Conservation (phyloP, 768 basidiomycete genomes). For the Pleurotus ostreatus region DNA sequence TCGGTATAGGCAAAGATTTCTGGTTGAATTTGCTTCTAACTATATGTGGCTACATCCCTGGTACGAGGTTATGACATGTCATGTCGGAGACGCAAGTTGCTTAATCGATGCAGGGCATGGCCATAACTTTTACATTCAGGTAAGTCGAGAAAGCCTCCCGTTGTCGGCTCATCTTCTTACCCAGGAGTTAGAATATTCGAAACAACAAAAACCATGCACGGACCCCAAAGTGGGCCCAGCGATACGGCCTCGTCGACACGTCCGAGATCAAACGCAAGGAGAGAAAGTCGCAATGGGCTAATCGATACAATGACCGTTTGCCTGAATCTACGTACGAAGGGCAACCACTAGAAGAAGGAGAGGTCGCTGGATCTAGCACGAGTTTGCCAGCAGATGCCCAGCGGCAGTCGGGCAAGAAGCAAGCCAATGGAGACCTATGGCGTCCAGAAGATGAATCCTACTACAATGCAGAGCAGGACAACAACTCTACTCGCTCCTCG, state of each 20-base stretch:
- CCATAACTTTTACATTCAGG: slow-evolving; percentile 94
- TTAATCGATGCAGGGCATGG: slow-evolving; percentile 56
- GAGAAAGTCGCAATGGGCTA: slow-evolving; percentile 83
- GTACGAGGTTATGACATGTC: slow-evolving; percentile 2
- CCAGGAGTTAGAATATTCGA: slow-evolving; percentile 67
- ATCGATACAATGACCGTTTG: slow-evolving; percentile 79
- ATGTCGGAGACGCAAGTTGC: slow-evolving; percentile 5
- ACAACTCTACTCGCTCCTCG: slow-evolving; percentile 32
- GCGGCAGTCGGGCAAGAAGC: slow-evolving; percentile 23
- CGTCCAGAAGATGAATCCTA: slow-evolving; percentile 70
- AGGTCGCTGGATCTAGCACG: slow-evolving; percentile 48
- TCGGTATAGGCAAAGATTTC: slow-evolving; percentile 89
- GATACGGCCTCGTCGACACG: slow-evolving; percentile 85
- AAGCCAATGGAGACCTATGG: slow-evolving; percentile 63
- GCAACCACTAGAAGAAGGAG: slow-evolving; percentile 76
- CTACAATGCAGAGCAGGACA: slow-evolving; percentile 48
- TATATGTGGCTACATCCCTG: slow-evolving; percentile 86
- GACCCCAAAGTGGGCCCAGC: slow-evolving; percentile 94
- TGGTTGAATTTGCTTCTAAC: slow-evolving; percentile 86
- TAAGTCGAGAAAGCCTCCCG: slow-evolving; percentile 20
- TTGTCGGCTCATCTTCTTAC: neutral
- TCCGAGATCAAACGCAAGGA: slow-evolving; percentile 74
- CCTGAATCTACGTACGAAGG: slow-evolving; percentile 66
- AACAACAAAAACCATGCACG: slow-evolving; percentile 92
- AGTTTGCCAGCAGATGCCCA: slow-evolving; percentile 27